Conservation (phyloP, 2,329 filamentous ascomycete species). For the Dryadomyces quercivorus region DNA sequence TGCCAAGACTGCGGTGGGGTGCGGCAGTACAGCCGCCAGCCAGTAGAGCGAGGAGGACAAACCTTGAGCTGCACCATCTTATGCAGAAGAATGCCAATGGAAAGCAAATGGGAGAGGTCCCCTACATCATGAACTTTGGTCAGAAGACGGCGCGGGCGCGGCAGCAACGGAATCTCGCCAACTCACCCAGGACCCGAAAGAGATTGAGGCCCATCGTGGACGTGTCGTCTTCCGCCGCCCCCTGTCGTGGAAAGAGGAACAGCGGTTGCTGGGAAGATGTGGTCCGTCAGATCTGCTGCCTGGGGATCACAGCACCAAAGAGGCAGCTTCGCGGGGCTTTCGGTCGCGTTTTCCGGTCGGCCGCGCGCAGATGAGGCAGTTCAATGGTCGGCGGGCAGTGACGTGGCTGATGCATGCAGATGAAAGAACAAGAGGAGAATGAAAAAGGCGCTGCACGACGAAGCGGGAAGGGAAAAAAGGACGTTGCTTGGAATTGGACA, state of each 20-base stretch:
- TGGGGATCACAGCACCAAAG: not conserved
- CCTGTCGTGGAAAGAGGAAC: not conserved
- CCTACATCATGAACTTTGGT: slow-evolving; percentile 33
- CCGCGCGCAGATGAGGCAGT: not conserved
- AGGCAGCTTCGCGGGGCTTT: not conserved
- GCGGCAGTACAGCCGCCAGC: not conserved
- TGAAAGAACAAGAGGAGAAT: not conserved
- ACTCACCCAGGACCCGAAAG: slow-evolving; percentile 42
- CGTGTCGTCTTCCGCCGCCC: not conserved
- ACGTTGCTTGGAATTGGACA: not conserved
- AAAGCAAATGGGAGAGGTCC: slow-evolving; percentile 90
- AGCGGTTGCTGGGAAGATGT: not conserved
- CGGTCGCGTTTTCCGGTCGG: not conserved
- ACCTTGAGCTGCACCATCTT: slow-evolving; percentile 95
- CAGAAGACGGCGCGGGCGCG: not conserved
- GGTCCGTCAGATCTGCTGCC: too few relatives aligned
- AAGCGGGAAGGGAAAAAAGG: not conserved
- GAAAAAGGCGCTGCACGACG: not conserved
- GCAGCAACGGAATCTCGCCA: not conserved
- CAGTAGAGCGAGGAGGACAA: slow-evolving; percentile 21
- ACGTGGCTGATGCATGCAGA: too few relatives aligned
- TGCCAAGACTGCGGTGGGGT: not conserved
- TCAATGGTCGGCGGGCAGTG: too few relatives aligned
- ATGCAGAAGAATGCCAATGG: slow-evolving; percentile 86
- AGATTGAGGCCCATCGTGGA: slow-evolving; percentile 39